Conservation (phyloP, 2,329 filamentous ascomycete species). For the Boeremia lycopersici region DNA sequence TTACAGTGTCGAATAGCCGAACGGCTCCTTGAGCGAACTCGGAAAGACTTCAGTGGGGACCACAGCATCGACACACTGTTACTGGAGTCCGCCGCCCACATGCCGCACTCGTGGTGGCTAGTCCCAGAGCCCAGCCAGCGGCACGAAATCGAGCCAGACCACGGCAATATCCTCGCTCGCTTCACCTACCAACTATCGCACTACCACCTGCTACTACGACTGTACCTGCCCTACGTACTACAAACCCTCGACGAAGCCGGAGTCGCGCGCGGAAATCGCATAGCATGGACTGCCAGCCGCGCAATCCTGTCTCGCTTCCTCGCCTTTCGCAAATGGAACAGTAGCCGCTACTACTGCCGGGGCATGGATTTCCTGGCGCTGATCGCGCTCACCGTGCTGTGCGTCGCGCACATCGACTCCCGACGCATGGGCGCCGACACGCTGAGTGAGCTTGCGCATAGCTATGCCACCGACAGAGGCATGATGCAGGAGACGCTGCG, state of each 20-base stretch:
- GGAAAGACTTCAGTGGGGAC: slow-evolving; percentile 17
- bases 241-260: neutral
- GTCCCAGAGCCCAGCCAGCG: slow-evolving; percentile 12
- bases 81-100: slow-evolving; percentile 9
- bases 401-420: slow-evolving; percentile 26
- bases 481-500: slow-evolving; percentile 23
- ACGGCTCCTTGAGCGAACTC: slow-evolving; percentile 50
- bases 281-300: slow-evolving; percentile 21
- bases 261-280: slow-evolving; percentile 15
- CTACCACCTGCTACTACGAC: slow-evolving; percentile 22
- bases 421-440: neutral
- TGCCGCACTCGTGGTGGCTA: slow-evolving; percentile 26
- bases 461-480: slow-evolving; percentile 22
- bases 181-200: slow-evolving; percentile 22
- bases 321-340: slow-evolving; percentile 17
- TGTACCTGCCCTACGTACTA: slow-evolving; percentile 28
- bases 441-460: slow-evolving; percentile 18
- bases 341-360: slow-evolving; percentile 16
- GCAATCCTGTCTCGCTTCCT: slow-evolving; percentile 22
- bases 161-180: neutral
- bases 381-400: slow-evolving; percentile 25
- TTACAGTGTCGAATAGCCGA: slow-evolving; percentile 42
- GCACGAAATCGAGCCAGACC: neutral
- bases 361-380: slow-evolving; percentile 27
- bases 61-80: slow-evolving; percentile 28